phyloP scores from a whole-genome alignment of 805 yeast genomes.

The Candida multigemmis region DNA sequence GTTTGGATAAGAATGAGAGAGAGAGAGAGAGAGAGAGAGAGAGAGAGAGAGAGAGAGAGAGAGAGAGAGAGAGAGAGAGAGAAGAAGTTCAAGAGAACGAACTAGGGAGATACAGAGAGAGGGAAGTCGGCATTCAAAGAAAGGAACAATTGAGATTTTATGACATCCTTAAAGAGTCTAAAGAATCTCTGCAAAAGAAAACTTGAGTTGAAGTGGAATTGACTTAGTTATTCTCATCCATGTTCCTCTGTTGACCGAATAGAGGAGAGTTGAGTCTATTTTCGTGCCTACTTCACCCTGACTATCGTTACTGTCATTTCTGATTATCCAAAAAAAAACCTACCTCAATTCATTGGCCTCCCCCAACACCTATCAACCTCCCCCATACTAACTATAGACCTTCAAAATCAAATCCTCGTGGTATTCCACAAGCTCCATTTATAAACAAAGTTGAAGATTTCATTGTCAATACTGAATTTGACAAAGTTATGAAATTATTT shows the following conservation, averaged over 20 bases:
- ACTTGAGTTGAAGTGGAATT: too few relatives aligned
- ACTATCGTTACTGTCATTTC: background rate
- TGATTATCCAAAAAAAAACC: too few relatives aligned
- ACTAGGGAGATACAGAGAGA: slow-evolving; percentile 3
- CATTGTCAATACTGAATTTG: slow-evolving; percentile 59
- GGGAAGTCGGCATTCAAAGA: too few relatives aligned
- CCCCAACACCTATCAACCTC: background rate
- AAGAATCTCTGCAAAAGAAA: too few relatives aligned
- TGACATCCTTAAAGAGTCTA: too few relatives aligned
- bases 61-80: background rate
- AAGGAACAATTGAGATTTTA: too few relatives aligned
- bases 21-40: too few relatives aligned
- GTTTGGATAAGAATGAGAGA: too few relatives aligned
- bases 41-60: slow-evolving; percentile 2
- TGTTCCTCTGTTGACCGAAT: too few relatives aligned
- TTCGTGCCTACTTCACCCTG: too few relatives aligned
- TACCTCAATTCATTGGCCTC: background rate
- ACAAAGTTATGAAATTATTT: slow-evolving; percentile 57
- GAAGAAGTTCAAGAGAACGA: background rate
- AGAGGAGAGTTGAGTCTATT: background rate
- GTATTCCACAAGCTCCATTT: slow-evolving; percentile 95
- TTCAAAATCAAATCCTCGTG: slow-evolving; percentile 72
- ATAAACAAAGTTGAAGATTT: slow-evolving; percentile 74
- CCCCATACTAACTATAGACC: slow-evolving; percentile 25
- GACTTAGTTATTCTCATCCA: too few relatives aligned